Evolutionary conservation across 768 basidiomycete species (phyloP).

Genomic region (Mycena indigotica): DNA sequence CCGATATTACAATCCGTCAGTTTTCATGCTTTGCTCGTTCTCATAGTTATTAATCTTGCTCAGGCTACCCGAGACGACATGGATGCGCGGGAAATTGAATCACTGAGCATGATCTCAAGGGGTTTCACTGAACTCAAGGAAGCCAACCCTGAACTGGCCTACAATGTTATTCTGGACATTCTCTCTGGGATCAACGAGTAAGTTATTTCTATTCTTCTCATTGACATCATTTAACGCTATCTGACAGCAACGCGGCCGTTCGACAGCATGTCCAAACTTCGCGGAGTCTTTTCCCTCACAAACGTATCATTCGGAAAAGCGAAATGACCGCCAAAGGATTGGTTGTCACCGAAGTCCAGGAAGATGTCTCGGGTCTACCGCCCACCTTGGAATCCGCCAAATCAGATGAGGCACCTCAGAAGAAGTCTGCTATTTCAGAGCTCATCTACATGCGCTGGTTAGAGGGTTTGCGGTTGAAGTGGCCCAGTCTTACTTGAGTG

Average conservation of each 20-base stretch:
- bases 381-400: conserved; percentile 40
- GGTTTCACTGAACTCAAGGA: conserved; percentile 88
- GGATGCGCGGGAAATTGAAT: conserved; percentile 86
- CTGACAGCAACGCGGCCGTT: conserved; percentile 70
- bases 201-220: conserved; percentile 32
- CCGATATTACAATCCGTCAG: conserved; percentile 77
- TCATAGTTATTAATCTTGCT: conserved; percentile 6
- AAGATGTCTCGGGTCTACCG: conserved; percentile 61
- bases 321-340: conserved; percentile 85
- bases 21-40: conserved; percentile 13
- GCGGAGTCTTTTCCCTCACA: conserved; percentile 79
- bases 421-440: conserved; percentile 91
- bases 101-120: conserved; percentile 83
- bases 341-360: conserved; percentile 79
- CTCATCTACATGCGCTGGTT: conserved; percentile 97
- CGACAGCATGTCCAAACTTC: conserved; percentile 82
- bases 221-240: conserved; percentile 11
- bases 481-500: conserved; percentile 69
- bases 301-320: conserved; percentile 74
- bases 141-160: conserved; percentile 82
- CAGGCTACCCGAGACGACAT: conserved; percentile 81
- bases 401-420: conserved; percentile 47
- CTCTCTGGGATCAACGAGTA: conserved; percentile 91
- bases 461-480: conserved; percentile 87
- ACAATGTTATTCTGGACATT: conserved; percentile 86